Conservation (phyloP, 192 early-diverging fungal species). For the Podila verticillata region DNA sequence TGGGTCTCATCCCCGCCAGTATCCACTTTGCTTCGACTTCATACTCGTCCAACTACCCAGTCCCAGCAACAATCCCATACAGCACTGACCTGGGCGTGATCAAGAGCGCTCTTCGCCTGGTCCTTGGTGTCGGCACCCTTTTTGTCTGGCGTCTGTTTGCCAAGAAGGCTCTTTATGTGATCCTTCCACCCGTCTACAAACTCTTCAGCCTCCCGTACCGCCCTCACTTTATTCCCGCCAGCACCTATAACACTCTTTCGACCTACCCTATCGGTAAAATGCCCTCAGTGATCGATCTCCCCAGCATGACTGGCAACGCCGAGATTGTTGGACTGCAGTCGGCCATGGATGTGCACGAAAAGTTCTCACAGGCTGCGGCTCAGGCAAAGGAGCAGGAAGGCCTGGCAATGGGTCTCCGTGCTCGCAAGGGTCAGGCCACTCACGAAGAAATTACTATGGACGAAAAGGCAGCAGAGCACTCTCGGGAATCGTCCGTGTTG, state of each 20-base stretch:
- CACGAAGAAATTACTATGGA: slow-evolving; percentile 9
- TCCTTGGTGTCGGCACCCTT: slow-evolving; percentile 57
- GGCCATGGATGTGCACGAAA: slow-evolving; percentile 59
- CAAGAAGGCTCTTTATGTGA: slow-evolving; percentile 58
- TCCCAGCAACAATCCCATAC: slow-evolving; percentile 50
- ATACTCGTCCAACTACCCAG: slow-evolving; percentile 45
- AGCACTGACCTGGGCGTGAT: slow-evolving; percentile 24
- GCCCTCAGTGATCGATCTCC: slow-evolving; percentile 46
- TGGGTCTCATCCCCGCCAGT: slow-evolving; percentile 67
- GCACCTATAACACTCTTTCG: slow-evolving; percentile 43
- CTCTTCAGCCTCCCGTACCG: slow-evolving; percentile 64
- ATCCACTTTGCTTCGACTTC: slow-evolving; percentile 59
- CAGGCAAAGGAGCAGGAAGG: slow-evolving; percentile 21
- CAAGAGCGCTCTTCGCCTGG: slow-evolving; percentile 30
- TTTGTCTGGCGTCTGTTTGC: slow-evolving; percentile 63
- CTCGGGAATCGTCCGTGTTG: slow-evolving; percentile 22
- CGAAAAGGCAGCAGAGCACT: slow-evolving; percentile 17
- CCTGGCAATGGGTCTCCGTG: slow-evolving; percentile 9
- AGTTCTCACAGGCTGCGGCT: slow-evolving; percentile 42
- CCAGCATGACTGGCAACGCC: slow-evolving; percentile 46
- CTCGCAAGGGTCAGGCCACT: slow-evolving; percentile 22
- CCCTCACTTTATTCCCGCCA: slow-evolving; percentile 45
- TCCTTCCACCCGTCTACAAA: slow-evolving; percentile 62
- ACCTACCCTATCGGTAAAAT: slow-evolving; percentile 45
- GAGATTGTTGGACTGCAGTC: slow-evolving; percentile 62